Base-by-base conservation (phyloP, 2,329 filamentous ascomycete genomes). In the Claviceps sp. region DNA sequence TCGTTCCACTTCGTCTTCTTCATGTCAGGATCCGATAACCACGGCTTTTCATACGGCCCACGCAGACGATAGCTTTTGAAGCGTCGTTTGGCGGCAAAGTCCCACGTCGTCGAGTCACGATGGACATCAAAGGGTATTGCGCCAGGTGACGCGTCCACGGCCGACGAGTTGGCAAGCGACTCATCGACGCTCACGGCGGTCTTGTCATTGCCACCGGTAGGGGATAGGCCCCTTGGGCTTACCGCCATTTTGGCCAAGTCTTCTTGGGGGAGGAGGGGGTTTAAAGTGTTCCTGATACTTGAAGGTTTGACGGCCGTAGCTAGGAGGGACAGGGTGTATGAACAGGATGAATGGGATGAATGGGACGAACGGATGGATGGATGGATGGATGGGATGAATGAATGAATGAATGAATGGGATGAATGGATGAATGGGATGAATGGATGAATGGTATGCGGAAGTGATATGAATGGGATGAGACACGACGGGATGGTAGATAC, bases 41-140 rank as follows among this genome's bases (percentile, higher is more conserved):
- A 71, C 47, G 68, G 67, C 58, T 70, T 70, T 49, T 68, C 65
- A 55, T 68, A 67, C 14, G 62, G 60, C 14, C 57, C 57, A 37
- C 55, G 55, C 24, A 70, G 58, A 4, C 66, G 64, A 53, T 65
- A 65, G 55, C 61, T 66, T 54, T 62, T 64, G 59, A 69, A 69
- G 37, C 50, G 51, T 45, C 47, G 54, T 34, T 52, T 57, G 16
- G 41, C 43, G 16, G 49, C 49, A 11, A 50, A 43, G 37, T 58
- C 50, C 11, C 50, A 26, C 18, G 53, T 54, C 5, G 44, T 42
- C 4, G 24, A 48, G 50, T 47, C 45, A 26, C 43, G 41, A 38
- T 26, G n/a, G 9, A 22, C 22, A 18, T 41, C 48, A 5, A 22
- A 42, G 13, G 53, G 53, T 1, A 46, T 37, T 1, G 22, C 37